phyloP scores from a whole-genome alignment of 371 early-diverging fungal species.

The Mortierella polycephala region DNA sequence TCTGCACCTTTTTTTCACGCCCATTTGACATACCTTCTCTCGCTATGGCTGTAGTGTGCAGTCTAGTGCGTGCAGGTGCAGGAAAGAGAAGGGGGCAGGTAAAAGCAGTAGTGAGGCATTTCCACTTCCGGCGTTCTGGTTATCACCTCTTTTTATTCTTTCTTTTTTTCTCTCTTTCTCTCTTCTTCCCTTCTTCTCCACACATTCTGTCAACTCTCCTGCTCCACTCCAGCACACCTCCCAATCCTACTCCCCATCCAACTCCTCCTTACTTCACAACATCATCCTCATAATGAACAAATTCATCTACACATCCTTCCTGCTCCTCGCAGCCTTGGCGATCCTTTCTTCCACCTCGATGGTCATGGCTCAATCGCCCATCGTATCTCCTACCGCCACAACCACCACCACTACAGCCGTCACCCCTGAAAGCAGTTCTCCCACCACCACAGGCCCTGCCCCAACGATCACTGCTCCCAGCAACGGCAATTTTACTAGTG shows the following conservation, averaged over 20 bases:
- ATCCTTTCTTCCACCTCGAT: conserved; percentile 2
- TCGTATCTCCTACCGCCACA: conserved; percentile 1
- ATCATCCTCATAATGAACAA: conserved; percentile 3
- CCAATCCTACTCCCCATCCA: conserved; percentile 1
- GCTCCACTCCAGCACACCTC: background rate
- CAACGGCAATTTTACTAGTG: background rate
- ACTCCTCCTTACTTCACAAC: background rate
- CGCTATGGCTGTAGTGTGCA: too few relatives aligned
- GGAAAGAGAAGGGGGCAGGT: too few relatives aligned
- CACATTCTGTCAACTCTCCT: background rate
- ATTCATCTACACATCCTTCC: conserved; percentile 10
- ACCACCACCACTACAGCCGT: background rate
- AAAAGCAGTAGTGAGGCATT: too few relatives aligned
- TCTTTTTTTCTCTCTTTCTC: background rate
- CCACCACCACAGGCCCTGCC: conserved; percentile 2
- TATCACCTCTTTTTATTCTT: background rate
- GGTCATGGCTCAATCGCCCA: conserved; percentile 7
- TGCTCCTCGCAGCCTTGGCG: conserved; percentile 16
- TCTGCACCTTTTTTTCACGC: too few relatives aligned
- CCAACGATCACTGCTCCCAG: background rate
- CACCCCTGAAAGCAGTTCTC: background rate
- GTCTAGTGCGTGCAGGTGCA: too few relatives aligned
- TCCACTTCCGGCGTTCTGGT: too few relatives aligned
- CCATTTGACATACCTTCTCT: too few relatives aligned
- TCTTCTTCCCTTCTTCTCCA: conserved; percentile 3